phyloP scores from a whole-genome alignment of 805 yeast genomes.

The Candida khao-thaluensis region DNA sequence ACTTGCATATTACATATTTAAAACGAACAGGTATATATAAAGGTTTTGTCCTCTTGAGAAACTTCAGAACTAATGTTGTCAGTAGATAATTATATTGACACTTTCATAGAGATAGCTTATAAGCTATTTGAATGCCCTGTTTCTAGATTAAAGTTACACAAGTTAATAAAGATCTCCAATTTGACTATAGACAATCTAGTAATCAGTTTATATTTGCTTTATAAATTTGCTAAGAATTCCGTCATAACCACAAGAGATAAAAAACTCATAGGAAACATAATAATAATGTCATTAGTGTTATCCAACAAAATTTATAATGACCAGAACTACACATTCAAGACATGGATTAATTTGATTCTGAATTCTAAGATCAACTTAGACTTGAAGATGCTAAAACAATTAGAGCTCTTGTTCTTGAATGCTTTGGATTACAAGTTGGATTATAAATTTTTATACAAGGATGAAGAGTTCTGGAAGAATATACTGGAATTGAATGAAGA shows the following conservation, averaged over 20 bases:
- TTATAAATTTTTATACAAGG: conserved; percentile 21
- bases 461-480: conserved; percentile 24
- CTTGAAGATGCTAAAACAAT: conserved; percentile 24
- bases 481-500: conserved; percentile 2
- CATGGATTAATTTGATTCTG: conserved; percentile 40
- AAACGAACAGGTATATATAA: background rate
- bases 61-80: conserved; percentile 2
- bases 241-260: conserved; percentile 11
- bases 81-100: conserved; percentile 7
- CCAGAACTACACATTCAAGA: conserved; percentile 49
- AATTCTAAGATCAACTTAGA: conserved; percentile 20
- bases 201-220: conserved; percentile 11
- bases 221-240: conserved; percentile 12
- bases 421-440: conserved; percentile 28
- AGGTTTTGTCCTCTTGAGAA: background rate
- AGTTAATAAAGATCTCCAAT: conserved; percentile 13
- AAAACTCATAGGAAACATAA: conserved; percentile 20
- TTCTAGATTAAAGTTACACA: conserved; percentile 5
- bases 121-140: conserved; percentile 5
- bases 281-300: conserved; percentile 26
- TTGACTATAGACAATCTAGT: conserved; percentile 13
- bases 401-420: conserved; percentile 29
- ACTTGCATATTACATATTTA: background rate
- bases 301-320: conserved; percentile 48
- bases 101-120: conserved; percentile 3